These are phyloP conservation scores for Flaveria ramosissima DNA, from an alignment of 129 eudicot species.

Conservation along the genomic window DNA sequence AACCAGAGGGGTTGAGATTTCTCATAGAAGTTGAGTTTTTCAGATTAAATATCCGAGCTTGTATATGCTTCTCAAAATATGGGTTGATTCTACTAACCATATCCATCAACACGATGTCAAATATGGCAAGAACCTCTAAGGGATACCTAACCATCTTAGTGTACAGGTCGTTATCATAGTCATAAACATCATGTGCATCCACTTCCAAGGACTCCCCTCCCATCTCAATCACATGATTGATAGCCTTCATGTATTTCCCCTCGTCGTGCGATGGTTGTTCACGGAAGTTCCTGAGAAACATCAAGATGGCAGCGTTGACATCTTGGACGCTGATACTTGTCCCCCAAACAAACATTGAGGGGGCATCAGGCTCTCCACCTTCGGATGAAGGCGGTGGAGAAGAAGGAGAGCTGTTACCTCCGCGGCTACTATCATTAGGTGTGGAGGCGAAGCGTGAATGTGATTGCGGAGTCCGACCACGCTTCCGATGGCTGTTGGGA, in stretches of 20 bases:
- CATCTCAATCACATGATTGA: slow-evolving; percentile 64
- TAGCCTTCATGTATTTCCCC: slow-evolving; percentile 79
- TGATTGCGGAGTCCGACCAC: slow-evolving; percentile 66
- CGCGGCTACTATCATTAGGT: no score
- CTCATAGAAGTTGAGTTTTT: slow-evolving; percentile 78
- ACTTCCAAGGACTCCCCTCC: slow-evolving; percentile 88
- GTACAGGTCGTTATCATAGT: slow-evolving; percentile 78
- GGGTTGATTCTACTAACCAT: slow-evolving; percentile 72
- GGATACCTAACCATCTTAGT: slow-evolving; percentile 92
- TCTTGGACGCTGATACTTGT: slow-evolving; percentile 93
- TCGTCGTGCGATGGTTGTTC: slow-evolving; percentile 48
- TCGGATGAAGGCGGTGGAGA: slow-evolving; percentile 68
- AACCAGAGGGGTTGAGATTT: slow-evolving; percentile 89
- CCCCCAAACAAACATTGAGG: slow-evolving; percentile 97
- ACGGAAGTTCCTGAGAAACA: slow-evolving; percentile 76
- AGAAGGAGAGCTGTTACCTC: slow-evolving; percentile 37
- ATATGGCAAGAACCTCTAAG: slow-evolving; percentile 82
- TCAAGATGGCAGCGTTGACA: slow-evolving; percentile 75
- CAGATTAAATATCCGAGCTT: slow-evolving; percentile 77
- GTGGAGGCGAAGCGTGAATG: slow-evolving; percentile 42
- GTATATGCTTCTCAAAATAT: slow-evolving; percentile 81
- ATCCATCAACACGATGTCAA: slow-evolving; percentile 89
- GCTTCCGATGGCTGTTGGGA: slow-evolving; percentile 46
- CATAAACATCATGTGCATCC: slow-evolving; percentile 77
- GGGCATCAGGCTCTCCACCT: slow-evolving; percentile 74